Percentiles rank a stretch among this genome's conserved stretches.
Conservation (phyloP, 2,329 filamentous ascomycete genomes). For the Helminthosporium solani region DNA sequence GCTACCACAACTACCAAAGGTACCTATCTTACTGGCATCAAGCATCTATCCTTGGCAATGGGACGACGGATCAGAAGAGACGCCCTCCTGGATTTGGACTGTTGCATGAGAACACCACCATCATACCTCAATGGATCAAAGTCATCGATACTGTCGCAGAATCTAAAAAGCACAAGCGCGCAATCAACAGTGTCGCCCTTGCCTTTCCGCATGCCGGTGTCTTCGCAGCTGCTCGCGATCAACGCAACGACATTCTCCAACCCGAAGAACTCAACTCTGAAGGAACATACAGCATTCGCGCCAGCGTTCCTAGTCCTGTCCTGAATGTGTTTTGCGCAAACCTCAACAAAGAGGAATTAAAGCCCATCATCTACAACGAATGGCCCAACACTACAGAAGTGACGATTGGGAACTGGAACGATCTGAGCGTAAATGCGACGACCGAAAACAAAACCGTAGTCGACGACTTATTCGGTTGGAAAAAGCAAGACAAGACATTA, state of each 20-base stretch:
- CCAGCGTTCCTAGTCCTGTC: slow-evolving; percentile 68
- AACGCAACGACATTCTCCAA: slow-evolving; percentile 67
- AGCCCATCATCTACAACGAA: slow-evolving; percentile 62
- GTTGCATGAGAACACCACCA: slow-evolving; percentile 71
- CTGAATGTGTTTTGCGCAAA: slow-evolving; percentile 74
- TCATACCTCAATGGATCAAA: slow-evolving; percentile 69
- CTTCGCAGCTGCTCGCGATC: slow-evolving; percentile 62
- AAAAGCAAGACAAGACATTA: slow-evolving; percentile 56
- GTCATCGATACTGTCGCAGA: slow-evolving; percentile 55
- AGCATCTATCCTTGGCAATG: slow-evolving; percentile 49
- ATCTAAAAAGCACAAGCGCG: slow-evolving; percentile 53
- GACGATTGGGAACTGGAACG: slow-evolving; percentile 25
- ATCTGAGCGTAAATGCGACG: slow-evolving; percentile 21
- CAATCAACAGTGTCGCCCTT: slow-evolving; percentile 74
- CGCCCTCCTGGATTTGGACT: slow-evolving; percentile 64
- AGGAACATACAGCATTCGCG: slow-evolving; percentile 67
- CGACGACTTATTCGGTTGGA: slow-evolving; percentile 72
- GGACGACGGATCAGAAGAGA: slow-evolving; percentile 43
- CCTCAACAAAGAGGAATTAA: slow-evolving; percentile 59
- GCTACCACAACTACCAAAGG: slow-evolving; percentile 67
- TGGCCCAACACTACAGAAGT: slow-evolving; percentile 56
- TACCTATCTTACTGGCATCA: slow-evolving; percentile 60
- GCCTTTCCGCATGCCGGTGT: slow-evolving; percentile 75
- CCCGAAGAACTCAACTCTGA: slow-evolving; percentile 61
- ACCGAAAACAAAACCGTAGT: slow-evolving; percentile 51